These are phyloP conservation scores for Incumbomyces lentus DNA, from an alignment of 2,329 filamentous ascomycete genomes.

Conservation along the genomic window DNA sequence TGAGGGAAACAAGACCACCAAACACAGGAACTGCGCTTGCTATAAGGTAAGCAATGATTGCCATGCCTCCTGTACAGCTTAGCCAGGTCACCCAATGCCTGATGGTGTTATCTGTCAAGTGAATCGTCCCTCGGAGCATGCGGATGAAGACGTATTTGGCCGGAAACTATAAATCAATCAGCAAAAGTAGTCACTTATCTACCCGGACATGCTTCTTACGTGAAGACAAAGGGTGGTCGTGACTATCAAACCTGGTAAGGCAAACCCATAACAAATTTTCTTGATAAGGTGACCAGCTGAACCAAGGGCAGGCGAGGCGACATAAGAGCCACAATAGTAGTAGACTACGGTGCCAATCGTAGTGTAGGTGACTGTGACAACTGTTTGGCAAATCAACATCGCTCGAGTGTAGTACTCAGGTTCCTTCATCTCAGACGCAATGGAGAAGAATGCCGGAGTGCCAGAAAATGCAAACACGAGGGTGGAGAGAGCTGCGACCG, in stretches of 20 bases:
- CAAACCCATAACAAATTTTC: conserved; percentile 26
- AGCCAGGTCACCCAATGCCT: conserved; percentile 45
- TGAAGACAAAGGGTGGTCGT: conserved; percentile 24
- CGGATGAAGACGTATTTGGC: conserved; percentile 29
- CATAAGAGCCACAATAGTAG: conserved; percentile 25
- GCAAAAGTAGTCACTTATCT: too few relatives aligned
- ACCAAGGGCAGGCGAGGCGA: conserved; percentile 26
- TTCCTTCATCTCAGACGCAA: conserved; percentile 27
- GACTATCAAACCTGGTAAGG: conserved; percentile 29
- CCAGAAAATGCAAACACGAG: conserved; percentile 36
- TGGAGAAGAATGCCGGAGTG: conserved; percentile 20
- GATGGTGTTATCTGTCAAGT: conserved; percentile 38
- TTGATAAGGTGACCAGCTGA: conserved; percentile 24
- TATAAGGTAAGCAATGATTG: conserved; percentile 39
- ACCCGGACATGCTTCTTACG: too few relatives aligned
- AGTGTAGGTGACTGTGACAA: conserved; percentile 26
- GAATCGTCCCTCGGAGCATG: conserved; percentile 24
- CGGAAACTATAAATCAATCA: conserved; percentile 25
- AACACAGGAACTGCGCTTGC: conserved; percentile 47
- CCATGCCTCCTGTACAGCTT: conserved; percentile 34
- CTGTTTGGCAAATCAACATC: conserved; percentile 29
- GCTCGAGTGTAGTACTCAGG: conserved; percentile 27
- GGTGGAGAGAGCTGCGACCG: conserved; percentile 27
- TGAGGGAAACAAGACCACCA: conserved; percentile 31
- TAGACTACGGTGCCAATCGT: conserved; percentile 26